Conservation (phyloP, 305 asterid species). For the Solanum hybrid region DNA sequence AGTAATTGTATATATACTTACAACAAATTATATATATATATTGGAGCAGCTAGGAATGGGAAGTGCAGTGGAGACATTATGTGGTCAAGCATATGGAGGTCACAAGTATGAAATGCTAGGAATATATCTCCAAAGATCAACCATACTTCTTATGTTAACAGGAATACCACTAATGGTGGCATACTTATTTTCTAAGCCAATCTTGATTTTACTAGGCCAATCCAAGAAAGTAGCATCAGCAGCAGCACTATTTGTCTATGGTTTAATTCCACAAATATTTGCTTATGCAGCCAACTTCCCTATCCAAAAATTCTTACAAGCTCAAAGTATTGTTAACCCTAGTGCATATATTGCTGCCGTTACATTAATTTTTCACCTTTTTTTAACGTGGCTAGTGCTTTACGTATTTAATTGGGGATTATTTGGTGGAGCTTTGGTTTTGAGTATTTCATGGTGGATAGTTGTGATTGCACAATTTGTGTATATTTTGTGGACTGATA, state of each 20-base stretch:
- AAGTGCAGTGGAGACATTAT: slow-evolving; percentile 40
- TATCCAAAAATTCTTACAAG: slow-evolving; percentile 30
- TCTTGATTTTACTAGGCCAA: slow-evolving; percentile 27
- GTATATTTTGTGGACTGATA: slow-evolving; percentile 16
- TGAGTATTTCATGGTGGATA: slow-evolving; percentile 37
- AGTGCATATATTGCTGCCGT: slow-evolving; percentile 26
- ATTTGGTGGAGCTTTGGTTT: slow-evolving; percentile 21
- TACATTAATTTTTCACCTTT: slow-evolving; percentile 17
- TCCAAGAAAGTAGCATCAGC: slow-evolving; percentile 22
- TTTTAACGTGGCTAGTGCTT: slow-evolving; percentile 25
- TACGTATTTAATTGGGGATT: slow-evolving; percentile 23
- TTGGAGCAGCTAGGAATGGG: slow-evolving; percentile 37
- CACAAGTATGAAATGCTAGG: slow-evolving; percentile 33
- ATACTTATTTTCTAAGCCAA: slow-evolving; percentile 22
- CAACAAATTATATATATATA: neutral
- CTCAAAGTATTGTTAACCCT: slow-evolving; percentile 27
- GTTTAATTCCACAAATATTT: slow-evolving; percentile 35
- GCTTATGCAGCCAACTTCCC: slow-evolving; percentile 33
- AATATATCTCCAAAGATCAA: slow-evolving; percentile 33
- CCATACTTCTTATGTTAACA: slow-evolving; percentile 20
- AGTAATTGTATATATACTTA: neutral
- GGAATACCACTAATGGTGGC: slow-evolving; percentile 17
- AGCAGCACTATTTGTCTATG: slow-evolving; percentile 22
- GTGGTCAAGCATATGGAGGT: slow-evolving; percentile 45
- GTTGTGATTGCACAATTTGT: slow-evolving; percentile 26